Evolutionary conservation across 2,329 filamentous ascomycete genomes (phyloP).

Genomic region (Harringtonia lauricola): DNA sequence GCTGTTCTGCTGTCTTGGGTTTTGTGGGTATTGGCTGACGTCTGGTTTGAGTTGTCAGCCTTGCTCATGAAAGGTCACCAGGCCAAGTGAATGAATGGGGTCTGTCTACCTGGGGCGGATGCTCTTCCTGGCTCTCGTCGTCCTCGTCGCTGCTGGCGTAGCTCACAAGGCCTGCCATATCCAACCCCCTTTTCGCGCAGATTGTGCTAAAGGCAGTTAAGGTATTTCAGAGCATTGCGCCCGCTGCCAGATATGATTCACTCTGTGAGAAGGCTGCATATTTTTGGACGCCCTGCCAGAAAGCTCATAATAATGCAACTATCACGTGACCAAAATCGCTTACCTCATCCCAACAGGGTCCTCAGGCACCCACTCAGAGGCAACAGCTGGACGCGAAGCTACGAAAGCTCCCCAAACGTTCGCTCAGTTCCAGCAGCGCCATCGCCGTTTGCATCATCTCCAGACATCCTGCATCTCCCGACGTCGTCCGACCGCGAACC

Average conservation of each 20-base stretch:
- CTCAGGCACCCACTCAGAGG: background rate
- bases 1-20: too few species aligned
- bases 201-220: too few species aligned
- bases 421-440: too few species aligned
- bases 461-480: too few species aligned
- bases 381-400: conserved; percentile 3
- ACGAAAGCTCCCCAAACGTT: background rate
- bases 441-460: background rate
- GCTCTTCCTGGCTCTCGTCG: conserved; percentile 17
- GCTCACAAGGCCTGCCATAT: conserved; percentile 35
- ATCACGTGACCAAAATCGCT: background rate
- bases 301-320: background rate
- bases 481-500: too few species aligned
- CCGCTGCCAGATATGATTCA: too few species aligned
- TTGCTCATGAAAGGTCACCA: too few species aligned
- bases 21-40: too few species aligned
- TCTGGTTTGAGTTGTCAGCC: too few species aligned
- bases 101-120: background rate
- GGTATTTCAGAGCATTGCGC: too few species aligned
- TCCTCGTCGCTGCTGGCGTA: conserved; percentile 44
- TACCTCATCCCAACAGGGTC: background rate
- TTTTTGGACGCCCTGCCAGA: background rate
- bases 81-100: too few species aligned
- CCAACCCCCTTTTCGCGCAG: background rate
- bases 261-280: too few species aligned